Evolutionary conservation across 164 flowering plant species (phyloP).

Genomic region (Paratinospora sagittata): DNA sequence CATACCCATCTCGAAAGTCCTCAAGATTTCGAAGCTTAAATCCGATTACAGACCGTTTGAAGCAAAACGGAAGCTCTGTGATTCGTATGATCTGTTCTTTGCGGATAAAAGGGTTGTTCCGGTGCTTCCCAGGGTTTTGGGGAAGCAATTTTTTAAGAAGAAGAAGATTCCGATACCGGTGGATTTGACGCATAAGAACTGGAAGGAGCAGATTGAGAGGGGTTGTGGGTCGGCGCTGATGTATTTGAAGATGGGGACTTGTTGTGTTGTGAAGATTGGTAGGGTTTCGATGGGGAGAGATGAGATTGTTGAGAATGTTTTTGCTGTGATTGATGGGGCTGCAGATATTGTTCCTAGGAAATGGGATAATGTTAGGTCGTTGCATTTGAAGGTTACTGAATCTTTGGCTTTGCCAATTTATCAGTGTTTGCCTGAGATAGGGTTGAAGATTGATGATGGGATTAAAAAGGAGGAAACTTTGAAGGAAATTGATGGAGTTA

Average conservation of each 20-base stretch:
- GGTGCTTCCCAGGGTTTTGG: conserved; percentile 53
- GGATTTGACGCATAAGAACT: conserved; percentile 53
- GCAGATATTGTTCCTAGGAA: conserved; percentile 57
- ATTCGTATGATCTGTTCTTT: conserved; percentile 54
- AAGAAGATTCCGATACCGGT: conserved; percentile 77
- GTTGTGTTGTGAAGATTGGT: conserved; percentile 57
- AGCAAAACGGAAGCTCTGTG: conserved; percentile 62
- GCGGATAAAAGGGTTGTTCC: conserved; percentile 57
- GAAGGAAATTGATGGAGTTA: conserved; percentile 10
- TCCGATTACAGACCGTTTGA: conserved; percentile 65
- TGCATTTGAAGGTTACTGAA: conserved; percentile 65
- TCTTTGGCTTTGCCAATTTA: conserved; percentile 76
- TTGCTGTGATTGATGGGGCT: conserved; percentile 50
- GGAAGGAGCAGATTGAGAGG: conserved; percentile 68
- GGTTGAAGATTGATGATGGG: conserved; percentile 55
- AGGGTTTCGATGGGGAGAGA: conserved; percentile 40
- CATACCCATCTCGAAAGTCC: conserved; percentile 58
- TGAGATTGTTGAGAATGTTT: conserved; percentile 59
- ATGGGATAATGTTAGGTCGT: conserved; percentile 59
- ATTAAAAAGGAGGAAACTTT: conserved; percentile 14
- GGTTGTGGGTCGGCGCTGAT: conserved; percentile 46
- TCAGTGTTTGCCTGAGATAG: conserved; percentile 62
- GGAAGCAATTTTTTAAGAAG: conserved; percentile 81
- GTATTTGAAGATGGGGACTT: conserved; percentile 70
- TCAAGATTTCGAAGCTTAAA: conserved; percentile 65